Evolutionary conservation across 31 red algal species (phyloP).

Genomic region (Asparagopsis taxiformis): DNA sequence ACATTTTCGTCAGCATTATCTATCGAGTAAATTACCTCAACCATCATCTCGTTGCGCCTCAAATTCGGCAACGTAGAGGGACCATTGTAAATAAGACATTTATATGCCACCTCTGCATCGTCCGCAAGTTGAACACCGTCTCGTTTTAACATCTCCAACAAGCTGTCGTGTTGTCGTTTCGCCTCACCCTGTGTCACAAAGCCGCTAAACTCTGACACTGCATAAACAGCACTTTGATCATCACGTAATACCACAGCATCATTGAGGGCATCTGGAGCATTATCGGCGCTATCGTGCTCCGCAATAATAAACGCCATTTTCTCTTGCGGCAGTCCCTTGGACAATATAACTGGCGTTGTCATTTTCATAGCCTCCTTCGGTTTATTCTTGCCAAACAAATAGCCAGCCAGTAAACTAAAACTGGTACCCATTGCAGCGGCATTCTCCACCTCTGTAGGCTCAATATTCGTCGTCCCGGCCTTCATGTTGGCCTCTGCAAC

Average conservation of each 20-base stretch:
- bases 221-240: conserved; percentile 25
- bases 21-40: conserved; percentile 45
- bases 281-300: conserved; percentile 44
- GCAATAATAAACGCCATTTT: conserved; percentile 65
- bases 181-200: conserved; percentile 68
- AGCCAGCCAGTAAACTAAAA: conserved; percentile 52
- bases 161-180: conserved; percentile 36
- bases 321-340: conserved; percentile 38
- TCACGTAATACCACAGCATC: conserved; percentile 50
- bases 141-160: conserved; percentile 26
- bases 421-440: conserved; percentile 49
- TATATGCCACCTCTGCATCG: conserved; percentile 24
- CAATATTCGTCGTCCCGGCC: neutral
- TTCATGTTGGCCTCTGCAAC: conserved; percentile 46
- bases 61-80: conserved; percentile 60
- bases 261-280: conserved; percentile 43
- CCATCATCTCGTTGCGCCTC: conserved; percentile 61
- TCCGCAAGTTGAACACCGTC: conserved; percentile 20
- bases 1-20: neutral
- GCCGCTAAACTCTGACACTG: conserved; percentile 52
- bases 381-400: conserved; percentile 62
- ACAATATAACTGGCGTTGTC: conserved; percentile 54
- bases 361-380: conserved; percentile 57
- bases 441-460: conserved; percentile 43
- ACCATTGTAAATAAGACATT: conserved; percentile 66